These are phyloP conservation scores for Trifolium repens DNA, from an alignment of 306 rosid genomes.

Conservation along the genomic window DNA sequence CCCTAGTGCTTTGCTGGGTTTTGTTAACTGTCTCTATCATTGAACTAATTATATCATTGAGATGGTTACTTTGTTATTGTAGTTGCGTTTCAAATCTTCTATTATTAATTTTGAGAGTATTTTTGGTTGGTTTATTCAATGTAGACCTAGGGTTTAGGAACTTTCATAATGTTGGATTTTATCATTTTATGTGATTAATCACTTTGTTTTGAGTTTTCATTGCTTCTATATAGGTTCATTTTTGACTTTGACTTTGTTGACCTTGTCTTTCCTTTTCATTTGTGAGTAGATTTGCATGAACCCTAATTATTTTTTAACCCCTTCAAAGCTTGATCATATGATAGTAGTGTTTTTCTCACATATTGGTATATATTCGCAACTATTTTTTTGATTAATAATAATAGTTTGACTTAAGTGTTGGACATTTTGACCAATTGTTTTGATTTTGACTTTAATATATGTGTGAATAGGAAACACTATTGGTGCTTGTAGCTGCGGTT, in stretches of 20 bases:
- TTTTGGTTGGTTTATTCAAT: constrained; percentile 35
- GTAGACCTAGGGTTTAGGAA: constrained; percentile 68
- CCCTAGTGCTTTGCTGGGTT: constrained; percentile 59
- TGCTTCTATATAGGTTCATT: constrained; percentile 19
- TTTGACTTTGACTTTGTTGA: constrained; percentile 31
- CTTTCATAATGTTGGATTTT: constrained; percentile 35
- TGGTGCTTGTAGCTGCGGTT: constrained; percentile 37
- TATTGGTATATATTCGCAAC: background rate
- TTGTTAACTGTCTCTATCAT: constrained; percentile 31
- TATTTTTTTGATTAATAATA: constrained; percentile 38
- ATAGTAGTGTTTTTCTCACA: constrained; percentile 26
- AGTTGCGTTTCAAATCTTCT: constrained; percentile 33
- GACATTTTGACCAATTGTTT: constrained; percentile 18
- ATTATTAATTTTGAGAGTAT: constrained; percentile 36
- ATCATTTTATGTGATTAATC: constrained; percentile 52
- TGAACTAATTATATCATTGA: constrained; percentile 35
- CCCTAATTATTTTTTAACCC: constrained; percentile 46
- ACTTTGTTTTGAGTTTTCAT: constrained; percentile 29
- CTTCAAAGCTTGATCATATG: constrained; percentile 44
- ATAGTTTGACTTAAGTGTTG: constrained; percentile 35
- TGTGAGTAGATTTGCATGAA: constrained; percentile 44
- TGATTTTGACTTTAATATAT: constrained; percentile 30
- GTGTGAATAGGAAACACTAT: constrained; percentile 43
- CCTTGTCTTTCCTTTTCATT: constrained; percentile 30
- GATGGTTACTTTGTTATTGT: constrained; percentile 19